Evolutionary conservation across 2,329 filamentous ascomycete species (phyloP), one percentile per base, ranked within the genome.

Genomic region (Botrytis galanthina): DNA sequence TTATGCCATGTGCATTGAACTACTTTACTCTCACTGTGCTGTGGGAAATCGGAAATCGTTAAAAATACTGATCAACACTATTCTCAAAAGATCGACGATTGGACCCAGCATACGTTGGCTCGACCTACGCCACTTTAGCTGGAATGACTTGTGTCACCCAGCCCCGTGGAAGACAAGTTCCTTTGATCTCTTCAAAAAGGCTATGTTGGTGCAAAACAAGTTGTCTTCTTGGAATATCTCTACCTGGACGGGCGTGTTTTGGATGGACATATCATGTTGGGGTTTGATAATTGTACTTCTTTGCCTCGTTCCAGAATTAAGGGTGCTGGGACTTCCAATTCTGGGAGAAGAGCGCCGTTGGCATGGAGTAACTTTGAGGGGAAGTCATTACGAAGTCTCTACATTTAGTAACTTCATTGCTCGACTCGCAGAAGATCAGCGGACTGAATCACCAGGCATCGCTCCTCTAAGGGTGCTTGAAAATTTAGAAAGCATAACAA

Each of bases 141-240:
- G 1, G 4, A 12, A 26, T 4, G 57, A 35, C 0, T 35, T 60
- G 4, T 26, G 32, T 26, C 3, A 0, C 8, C 1, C 3, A 12
- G 2, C 1, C 32, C 5, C 0, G 8, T 35, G 29, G 29, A 9
- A 35, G 18, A 35, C 18, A 35, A 35, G 3, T 60, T 20, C 8
- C 20, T 4, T 22, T 22, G 18, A 22, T 60, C 29, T 60, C 10
- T 60, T 35, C 32, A 22, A 37, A 22, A 22, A 22, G 18, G 57
- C 57, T 22, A 4, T 22, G 0, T 60, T 3, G 16, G 57, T 60
- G 57, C 57, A 60, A 22, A 37, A 60, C 0, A 37, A 60, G 32
- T 12, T 12, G 32, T 1, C 2, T 35, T 35, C 29, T 29, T 60
- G 32, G 57, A 10, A 35, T 60, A 20, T 20, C 32, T 12, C 32